Percentiles rank a stretch among this genome's conserved stretches.
Conservation (phyloP, 2,329 filamentous ascomycete genomes). For the Sporothrix mexicana region DNA sequence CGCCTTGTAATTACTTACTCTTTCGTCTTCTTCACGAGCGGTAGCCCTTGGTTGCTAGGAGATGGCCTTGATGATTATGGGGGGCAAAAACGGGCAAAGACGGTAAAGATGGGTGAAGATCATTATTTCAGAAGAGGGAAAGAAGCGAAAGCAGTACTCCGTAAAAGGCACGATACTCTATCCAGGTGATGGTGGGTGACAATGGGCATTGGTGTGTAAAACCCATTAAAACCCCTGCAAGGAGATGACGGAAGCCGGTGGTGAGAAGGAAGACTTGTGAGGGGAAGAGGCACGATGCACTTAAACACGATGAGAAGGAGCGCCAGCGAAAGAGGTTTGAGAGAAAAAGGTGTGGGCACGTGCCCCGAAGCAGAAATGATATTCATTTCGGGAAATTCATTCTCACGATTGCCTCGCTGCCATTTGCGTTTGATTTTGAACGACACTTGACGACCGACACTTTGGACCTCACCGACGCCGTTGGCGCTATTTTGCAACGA, state of each 20-base stretch:
- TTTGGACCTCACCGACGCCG: background rate
- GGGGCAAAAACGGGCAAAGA: background rate
- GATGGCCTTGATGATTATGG: background rate
- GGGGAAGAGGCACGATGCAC: background rate
- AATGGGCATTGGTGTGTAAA: background rate
- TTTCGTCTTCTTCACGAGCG: background rate
- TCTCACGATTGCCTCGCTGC: background rate
- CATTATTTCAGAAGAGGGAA: background rate
- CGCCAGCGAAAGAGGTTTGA: background rate
- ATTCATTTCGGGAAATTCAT: conserved; percentile 18
- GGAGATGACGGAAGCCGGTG: conserved; percentile 7
- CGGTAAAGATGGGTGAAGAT: background rate
- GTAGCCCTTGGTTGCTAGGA: background rate
- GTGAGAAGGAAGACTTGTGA: background rate
- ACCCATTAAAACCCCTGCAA: conserved; percentile 1
- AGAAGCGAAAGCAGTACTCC: background rate
- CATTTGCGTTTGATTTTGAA: too few relatives aligned
- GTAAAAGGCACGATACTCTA: background rate
- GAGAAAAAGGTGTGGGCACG: background rate
- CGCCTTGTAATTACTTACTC: too few relatives aligned
- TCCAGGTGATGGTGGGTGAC: background rate
- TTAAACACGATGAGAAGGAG: background rate
- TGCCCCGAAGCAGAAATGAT: conserved; percentile 20
- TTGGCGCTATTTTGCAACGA: conserved; percentile 17
- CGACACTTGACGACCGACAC: too few relatives aligned